Percentiles rank a stretch among this genome's conserved stretches.
Evolutionary conservation across 2,329 filamentous ascomycete species (phyloP).

Genomic region (Ophiobolus disseminans): DNA sequence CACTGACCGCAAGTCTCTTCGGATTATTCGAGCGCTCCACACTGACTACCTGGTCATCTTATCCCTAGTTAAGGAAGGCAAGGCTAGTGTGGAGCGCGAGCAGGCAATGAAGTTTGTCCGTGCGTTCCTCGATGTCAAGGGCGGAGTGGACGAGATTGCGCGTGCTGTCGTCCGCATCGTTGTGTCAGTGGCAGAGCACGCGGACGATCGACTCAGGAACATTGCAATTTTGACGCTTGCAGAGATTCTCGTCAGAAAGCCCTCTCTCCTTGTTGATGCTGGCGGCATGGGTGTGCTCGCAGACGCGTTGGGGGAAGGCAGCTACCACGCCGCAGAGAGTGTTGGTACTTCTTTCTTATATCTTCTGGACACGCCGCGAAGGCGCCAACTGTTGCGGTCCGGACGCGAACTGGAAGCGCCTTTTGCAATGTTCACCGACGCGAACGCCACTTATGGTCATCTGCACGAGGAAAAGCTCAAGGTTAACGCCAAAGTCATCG

Average conservation of each 20-base stretch:
- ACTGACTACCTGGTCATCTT: conserved; percentile 92
- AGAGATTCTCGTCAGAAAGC: conserved; percentile 88
- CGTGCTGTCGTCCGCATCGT: conserved; percentile 86
- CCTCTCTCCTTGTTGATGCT: conserved; percentile 78
- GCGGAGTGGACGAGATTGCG: conserved; percentile 86
- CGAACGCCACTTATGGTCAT: conserved; percentile 59
- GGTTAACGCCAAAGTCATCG: conserved; percentile 89
- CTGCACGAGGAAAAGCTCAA: conserved; percentile 72
- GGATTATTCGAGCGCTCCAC: conserved; percentile 84
- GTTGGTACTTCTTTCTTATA: conserved; percentile 87
- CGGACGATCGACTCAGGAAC: conserved; percentile 82
- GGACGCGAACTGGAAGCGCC: conserved; percentile 86
- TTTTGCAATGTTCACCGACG: conserved; percentile 93
- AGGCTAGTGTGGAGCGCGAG: conserved; percentile 95
- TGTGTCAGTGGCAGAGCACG: conserved; percentile 86
- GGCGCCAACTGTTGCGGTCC: conserved; percentile 81
- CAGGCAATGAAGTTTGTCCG: conserved; percentile 96
- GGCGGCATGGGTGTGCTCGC: conserved; percentile 87
- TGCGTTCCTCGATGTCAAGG: conserved; percentile 93
- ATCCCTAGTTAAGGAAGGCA: conserved; percentile 93
- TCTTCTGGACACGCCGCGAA: conserved; percentile 82
- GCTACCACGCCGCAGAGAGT: conserved; percentile 91
- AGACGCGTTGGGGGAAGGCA: conserved; percentile 89
- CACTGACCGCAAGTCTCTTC: conserved; percentile 86
- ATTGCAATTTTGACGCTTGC: conserved; percentile 94